Base-by-base conservation (phyloP, 163 green algal species). In the Chlamydomonas reinhardtii region DNA sequence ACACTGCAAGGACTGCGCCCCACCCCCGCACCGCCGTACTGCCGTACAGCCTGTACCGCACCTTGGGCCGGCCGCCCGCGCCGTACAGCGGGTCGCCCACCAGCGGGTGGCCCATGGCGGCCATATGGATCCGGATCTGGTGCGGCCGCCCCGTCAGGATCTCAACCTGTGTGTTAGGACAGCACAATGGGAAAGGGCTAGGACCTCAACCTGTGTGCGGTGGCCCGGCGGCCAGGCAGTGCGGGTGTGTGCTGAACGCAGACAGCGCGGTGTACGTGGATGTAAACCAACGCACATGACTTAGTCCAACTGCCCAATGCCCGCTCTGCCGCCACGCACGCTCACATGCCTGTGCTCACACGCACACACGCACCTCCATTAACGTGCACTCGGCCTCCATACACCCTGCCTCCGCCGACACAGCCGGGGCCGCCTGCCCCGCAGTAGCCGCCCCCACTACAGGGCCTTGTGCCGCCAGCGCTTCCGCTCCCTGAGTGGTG, bases 71-170 rank as follows among this genome's bases (percentile, higher is more conserved):
- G 22, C 92, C 91, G 0, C 92, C 91, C 24, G 74, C 82, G 31
- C 73, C 88, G 71, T 95, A 95, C 69, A 95, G 37, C 5, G 87
- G 87, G 64, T 95, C 92, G 6, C 91, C 92, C 31, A 94, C 65
- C 37, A 95, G 77, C 6, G 92, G 92, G 75, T 95, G 92, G 6
- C 92, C 91, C 37, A 89, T 52, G 6, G 82, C 73, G 8, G 91
- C 91, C 89, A 92, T 92, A 86, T 95, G 92, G 76, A 95, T 94
- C 25, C 92, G 88, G 35, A 95, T 95, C 76, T 95, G 92, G 69
- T 95, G 92, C 1, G 92, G 89, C 14, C 91, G 86, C 17, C 91
- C 91, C 27, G 91, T 93, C 48, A 94, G 83, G 43, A 94, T 94
- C 66, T 92, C 91, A 29, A 94, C 91, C 89, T 93, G 83, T 11